Evolutionary conservation across 164 flowering plant species (phyloP).

Genomic region (Umbellularia californica): DNA sequence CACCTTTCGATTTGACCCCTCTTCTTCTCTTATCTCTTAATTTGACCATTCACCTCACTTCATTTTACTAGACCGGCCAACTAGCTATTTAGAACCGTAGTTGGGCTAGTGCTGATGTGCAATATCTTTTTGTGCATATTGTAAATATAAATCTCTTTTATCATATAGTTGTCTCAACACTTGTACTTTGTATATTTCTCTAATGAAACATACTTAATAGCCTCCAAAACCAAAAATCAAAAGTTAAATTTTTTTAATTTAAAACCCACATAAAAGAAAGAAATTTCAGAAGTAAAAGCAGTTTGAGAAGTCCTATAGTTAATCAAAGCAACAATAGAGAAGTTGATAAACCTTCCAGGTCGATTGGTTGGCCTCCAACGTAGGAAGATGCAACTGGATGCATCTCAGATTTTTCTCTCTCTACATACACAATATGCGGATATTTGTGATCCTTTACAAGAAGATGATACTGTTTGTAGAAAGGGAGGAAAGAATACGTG

Average conservation of each 20-base stretch:
- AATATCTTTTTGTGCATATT: too few relatives aligned
- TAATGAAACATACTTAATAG: too few relatives aligned
- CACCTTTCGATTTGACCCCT: too few relatives aligned
- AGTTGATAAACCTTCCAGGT: constrained; percentile 66
- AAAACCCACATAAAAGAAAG: background rate
- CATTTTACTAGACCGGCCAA: too few relatives aligned
- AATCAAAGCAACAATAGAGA: background rate
- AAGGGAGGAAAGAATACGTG: background rate
- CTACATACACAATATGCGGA: constrained; percentile 70
- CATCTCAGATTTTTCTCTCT: constrained; percentile 27
- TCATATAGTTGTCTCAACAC: too few relatives aligned
- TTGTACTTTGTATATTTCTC: too few relatives aligned
- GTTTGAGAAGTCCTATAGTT: background rate
- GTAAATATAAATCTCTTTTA: too few relatives aligned
- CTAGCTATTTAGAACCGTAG: too few relatives aligned
- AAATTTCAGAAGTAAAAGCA: background rate
- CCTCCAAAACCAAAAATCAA: background rate
- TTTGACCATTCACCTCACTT: too few relatives aligned
- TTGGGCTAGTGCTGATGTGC: too few relatives aligned
- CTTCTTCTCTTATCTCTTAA: too few relatives aligned
- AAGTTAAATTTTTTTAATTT: background rate
- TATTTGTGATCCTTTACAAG: constrained; percentile 54
- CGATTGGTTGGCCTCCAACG: constrained; percentile 27
- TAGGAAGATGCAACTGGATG: constrained; percentile 18
- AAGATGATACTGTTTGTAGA: constrained; percentile 43